phyloP scores from a whole-genome alignment of 495 filamentous ascomycete genomes.

The Podospora sp. region DNA sequence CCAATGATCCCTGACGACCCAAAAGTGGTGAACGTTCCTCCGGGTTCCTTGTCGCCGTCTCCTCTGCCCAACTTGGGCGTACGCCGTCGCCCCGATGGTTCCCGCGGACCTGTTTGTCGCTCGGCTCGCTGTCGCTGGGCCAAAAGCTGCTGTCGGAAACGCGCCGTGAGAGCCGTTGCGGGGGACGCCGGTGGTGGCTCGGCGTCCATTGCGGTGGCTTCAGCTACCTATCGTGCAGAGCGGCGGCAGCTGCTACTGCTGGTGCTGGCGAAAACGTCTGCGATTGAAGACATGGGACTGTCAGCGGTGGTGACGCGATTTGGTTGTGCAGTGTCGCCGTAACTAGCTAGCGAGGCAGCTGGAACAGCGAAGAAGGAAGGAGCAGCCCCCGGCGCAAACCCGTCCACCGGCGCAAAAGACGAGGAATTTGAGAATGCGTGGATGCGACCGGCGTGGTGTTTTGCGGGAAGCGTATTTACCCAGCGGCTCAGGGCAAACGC shows the following conservation, averaged over 20 bases:
- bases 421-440: neutral
- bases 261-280: slow-evolving; percentile 25
- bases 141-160: slow-evolving; percentile 29
- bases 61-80: slow-evolving; percentile 15
- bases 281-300: slow-evolving; percentile 33
- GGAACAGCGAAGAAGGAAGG: neutral
- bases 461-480: neutral
- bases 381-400: neutral
- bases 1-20: slow-evolving; percentile 21
- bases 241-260: slow-evolving; percentile 31
- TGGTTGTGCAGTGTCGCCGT: neutral
- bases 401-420: neutral
- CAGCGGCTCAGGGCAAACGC: slow-evolving; percentile 1
- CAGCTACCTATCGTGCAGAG: slow-evolving; percentile 27
- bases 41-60: slow-evolving; percentile 14
- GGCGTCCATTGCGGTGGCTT: slow-evolving; percentile 31
- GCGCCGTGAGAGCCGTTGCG: slow-evolving; percentile 23
- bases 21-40: slow-evolving; percentile 11
- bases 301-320: slow-evolving; percentile 22
- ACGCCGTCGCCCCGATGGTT: slow-evolving; percentile 9
- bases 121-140: slow-evolving; percentile 25
- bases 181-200: slow-evolving; percentile 28
- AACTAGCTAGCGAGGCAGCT: slow-evolving; percentile 3
- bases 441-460: neutral
- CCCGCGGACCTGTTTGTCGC: slow-evolving; percentile 21